Evolutionary conservation across 2,329 filamentous ascomycete genomes (phyloP), one percentile per base, ranked within the genome.

Genomic region (Fusarium continuum): DNA sequence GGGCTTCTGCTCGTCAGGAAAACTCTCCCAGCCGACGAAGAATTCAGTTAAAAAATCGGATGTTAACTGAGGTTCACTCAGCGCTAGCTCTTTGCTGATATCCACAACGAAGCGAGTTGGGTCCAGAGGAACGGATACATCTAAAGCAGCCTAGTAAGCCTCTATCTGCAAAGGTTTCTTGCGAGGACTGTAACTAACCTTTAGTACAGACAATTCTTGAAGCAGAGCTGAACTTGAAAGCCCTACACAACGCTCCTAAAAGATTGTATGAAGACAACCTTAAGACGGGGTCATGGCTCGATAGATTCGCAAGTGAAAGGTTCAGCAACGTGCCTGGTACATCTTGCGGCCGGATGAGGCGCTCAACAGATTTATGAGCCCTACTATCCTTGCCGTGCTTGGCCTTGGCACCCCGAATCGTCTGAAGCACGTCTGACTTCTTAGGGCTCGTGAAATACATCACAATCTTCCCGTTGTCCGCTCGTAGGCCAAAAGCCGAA

Each of bases 1-100:
- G 1, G 87, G 85, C 64, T 88, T 86, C 70, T 91, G 88, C 52
- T 89, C 85, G 28, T 88, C 84, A 2, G 85, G 83, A 66, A 90
- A 88, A 68, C 87, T 89, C 64, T 89, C 87, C 88, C 88, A 91
- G 16, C 88, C 86, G 20, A 89, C 86, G 55, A 91, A 90, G 70
- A 91, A 91, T 68, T 90, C 88, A n/a, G 88, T 89, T 32, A 91
- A 70, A 67, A 91, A 91, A 68, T 91, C 88, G 8, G 82, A 83
- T 1, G 88, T 90, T 8, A 91, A 79, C 65, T 89, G 87, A 19
- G 88, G 86, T 68, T 91, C 88, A 17, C 86, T 82, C 25, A 78
- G 75, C 8, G 88, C 87, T 14, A 91, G 77, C 59, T 86, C 83
- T 67, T 83, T 83, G 76, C 88, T 90, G 40, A 90, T 87, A 40